Evolutionary conservation across 805 yeast genomes (phyloP).

Genomic region (Pichia pseudocactophila): DNA sequence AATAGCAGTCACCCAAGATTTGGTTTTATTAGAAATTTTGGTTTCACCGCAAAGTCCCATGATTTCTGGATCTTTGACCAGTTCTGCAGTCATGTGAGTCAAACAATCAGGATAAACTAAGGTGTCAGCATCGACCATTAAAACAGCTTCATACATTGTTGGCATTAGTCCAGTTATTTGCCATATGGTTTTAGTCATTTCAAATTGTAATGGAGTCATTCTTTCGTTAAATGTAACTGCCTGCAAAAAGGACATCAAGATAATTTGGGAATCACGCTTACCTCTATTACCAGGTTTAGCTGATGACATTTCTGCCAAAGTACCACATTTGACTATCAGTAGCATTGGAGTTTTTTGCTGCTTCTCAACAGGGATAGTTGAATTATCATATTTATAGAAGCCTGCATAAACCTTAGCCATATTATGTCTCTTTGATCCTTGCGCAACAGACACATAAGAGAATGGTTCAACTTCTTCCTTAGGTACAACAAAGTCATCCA

Average conservation of each 20-base stretch:
- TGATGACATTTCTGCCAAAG: constrained; percentile 63
- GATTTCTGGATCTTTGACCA: constrained; percentile 76
- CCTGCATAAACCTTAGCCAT: constrained; percentile 97
- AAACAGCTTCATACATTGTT: constrained; percentile 66
- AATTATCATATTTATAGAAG: constrained; percentile 76
- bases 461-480: constrained; percentile 69
- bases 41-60: constrained; percentile 97
- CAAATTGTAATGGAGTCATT: constrained; percentile 86
- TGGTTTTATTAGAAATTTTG: constrained; percentile 72
- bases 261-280: constrained; percentile 89
- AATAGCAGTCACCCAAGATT: constrained; percentile 85
- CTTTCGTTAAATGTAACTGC: constrained; percentile 84
- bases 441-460: constrained; percentile 93
- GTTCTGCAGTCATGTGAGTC: constrained; percentile 83
- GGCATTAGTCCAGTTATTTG: constrained; percentile 79
- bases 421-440: constrained; percentile 90
- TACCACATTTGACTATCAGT: constrained; percentile 79
- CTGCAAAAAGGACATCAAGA: constrained; percentile 84
- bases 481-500: constrained; percentile 67
- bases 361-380: constrained; percentile 65
- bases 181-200: constrained; percentile 67
- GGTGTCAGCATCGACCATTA: constrained; percentile 96
- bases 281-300: constrained; percentile 91
- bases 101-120: constrained; percentile 78
- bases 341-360: constrained; percentile 82